Evolutionary conservation across 1,284 basidiomycete species (phyloP).

Genomic region (Leccinum angustisporum): DNA sequence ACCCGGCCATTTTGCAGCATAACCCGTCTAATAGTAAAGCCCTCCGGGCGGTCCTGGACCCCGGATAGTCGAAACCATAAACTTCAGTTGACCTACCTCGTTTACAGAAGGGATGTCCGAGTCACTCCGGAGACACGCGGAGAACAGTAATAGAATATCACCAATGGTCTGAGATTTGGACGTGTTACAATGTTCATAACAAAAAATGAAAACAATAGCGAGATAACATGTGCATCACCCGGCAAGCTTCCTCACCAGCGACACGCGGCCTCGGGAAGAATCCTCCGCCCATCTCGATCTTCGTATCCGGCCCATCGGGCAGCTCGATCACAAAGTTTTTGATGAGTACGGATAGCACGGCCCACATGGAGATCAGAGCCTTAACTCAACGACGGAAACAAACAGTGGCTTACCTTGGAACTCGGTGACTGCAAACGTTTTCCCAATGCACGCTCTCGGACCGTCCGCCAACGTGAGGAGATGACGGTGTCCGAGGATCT

Average conservation of each 20-base stretch:
- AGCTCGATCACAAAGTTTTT: not conserved
- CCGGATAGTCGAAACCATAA: too few species aligned
- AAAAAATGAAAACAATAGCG: not conserved
- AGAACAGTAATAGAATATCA: too few species aligned
- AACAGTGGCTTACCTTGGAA: not conserved
- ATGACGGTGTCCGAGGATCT: not conserved
- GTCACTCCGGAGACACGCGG: too few species aligned
- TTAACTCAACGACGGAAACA: not conserved
- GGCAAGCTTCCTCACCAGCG: not conserved
- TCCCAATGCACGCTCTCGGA: not conserved
- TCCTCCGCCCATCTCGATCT: not conserved
- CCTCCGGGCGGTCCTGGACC: too few species aligned
- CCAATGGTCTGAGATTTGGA: not conserved
- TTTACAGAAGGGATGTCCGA: too few species aligned
- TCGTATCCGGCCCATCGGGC: not conserved
- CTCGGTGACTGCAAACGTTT: not conserved
- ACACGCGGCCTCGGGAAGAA: not conserved
- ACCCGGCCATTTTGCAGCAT: too few species aligned
- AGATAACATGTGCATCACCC: not conserved
- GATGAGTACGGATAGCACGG: not conserved
- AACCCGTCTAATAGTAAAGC: too few species aligned
- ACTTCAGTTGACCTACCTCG: too few species aligned
- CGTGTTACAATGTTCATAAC: not conserved
- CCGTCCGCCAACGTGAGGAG: not conserved
- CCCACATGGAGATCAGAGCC: too few species aligned